A percentile compares a stretch with the other conserved stretches of the same genome.
Evolutionary conservation across 306 rosid species (phyloP).

Genomic region (Abrus pulchellus): DNA sequence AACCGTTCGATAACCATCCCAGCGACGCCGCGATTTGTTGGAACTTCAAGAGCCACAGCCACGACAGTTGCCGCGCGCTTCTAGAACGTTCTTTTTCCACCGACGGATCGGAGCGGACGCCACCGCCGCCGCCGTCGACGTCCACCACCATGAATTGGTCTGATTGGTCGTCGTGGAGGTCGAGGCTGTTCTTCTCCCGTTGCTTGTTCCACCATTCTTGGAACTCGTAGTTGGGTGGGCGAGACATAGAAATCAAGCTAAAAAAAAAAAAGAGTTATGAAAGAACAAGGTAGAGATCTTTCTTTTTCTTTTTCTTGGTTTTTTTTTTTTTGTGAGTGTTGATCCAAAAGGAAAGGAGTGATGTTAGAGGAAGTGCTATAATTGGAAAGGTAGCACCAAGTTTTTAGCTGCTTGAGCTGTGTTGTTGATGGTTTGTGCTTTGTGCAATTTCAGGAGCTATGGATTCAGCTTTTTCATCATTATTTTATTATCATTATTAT

Average conservation of each 20-base stretch:
- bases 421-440: neutral
- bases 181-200: constrained; percentile 60
- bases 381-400: constrained; percentile 44
- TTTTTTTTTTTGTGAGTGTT: neutral
- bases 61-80: constrained; percentile 86
- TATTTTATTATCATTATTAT: too few species aligned
- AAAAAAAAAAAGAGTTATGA: neutral
- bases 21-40: constrained; percentile 75
- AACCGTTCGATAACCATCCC: constrained; percentile 58
- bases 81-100: constrained; percentile 74
- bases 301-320: neutral
- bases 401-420: constrained; percentile 45
- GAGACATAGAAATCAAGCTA: constrained; percentile 63
- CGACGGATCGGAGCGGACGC: constrained; percentile 54
- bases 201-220: constrained; percentile 99
- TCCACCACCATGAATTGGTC: constrained; percentile 60
- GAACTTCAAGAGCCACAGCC: constrained; percentile 71
- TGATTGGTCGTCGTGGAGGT: constrained; percentile 46
- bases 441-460: neutral
- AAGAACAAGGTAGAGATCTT: neutral
- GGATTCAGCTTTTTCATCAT: neutral
- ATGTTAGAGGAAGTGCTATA: constrained; percentile 32
- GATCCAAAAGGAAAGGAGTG: constrained; percentile 42
- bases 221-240: constrained; percentile 83
- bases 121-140: constrained; percentile 41